A percentile compares a stretch with the other conserved stretches of the same genome.
Evolutionary conservation across 768 basidiomycete genomes (phyloP).

Genomic region (Lyophyllum semitale): DNA sequence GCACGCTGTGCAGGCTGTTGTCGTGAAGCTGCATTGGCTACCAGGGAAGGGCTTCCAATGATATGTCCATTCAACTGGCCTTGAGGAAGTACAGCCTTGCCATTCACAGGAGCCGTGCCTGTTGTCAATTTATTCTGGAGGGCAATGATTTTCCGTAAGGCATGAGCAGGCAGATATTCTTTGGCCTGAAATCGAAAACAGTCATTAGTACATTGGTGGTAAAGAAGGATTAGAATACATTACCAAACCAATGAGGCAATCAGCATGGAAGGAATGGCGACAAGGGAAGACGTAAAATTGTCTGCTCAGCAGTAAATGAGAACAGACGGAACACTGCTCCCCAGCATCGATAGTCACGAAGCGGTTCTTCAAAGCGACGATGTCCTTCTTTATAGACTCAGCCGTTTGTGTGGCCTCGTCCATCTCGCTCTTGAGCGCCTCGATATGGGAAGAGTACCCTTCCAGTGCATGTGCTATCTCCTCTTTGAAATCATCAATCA

Average conservation of each 20-base stretch:
- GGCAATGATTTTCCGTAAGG: slow-evolving; percentile 81
- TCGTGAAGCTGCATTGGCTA: slow-evolving; percentile 30
- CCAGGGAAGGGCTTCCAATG: slow-evolving; percentile 30
- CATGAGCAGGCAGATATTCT: slow-evolving; percentile 81
- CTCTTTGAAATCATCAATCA: slow-evolving; percentile 99
- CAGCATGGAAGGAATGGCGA: slow-evolving; percentile 96
- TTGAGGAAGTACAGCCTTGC: slow-evolving; percentile 12
- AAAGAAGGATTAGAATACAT: slow-evolving; percentile 29
- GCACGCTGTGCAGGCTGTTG: slow-evolving; percentile 59
- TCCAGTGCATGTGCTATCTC: slow-evolving; percentile 97
- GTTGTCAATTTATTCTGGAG: slow-evolving; percentile 85
- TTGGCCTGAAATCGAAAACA: slow-evolving; percentile 64
- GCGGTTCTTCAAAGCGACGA: slow-evolving; percentile 78
- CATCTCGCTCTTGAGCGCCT: slow-evolving; percentile 90
- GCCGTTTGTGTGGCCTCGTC: slow-evolving; percentile 91
- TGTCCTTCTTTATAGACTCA: slow-evolving; percentile 92
- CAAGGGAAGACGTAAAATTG: slow-evolving; percentile 99
- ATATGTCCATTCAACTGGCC: slow-evolving; percentile 30
- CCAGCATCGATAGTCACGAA: slow-evolving; percentile 90
- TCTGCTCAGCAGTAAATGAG: slow-evolving; percentile 71
- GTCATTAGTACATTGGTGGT: slow-evolving; percentile 9
- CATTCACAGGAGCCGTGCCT: slow-evolving; percentile 30
- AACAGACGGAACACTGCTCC: slow-evolving; percentile 86
- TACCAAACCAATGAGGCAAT: slow-evolving; percentile 94
- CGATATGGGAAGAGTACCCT: slow-evolving; percentile 91